Conservation (phyloP, 1,139 yeast species). For the Blastobotrys malaysiensis region DNA sequence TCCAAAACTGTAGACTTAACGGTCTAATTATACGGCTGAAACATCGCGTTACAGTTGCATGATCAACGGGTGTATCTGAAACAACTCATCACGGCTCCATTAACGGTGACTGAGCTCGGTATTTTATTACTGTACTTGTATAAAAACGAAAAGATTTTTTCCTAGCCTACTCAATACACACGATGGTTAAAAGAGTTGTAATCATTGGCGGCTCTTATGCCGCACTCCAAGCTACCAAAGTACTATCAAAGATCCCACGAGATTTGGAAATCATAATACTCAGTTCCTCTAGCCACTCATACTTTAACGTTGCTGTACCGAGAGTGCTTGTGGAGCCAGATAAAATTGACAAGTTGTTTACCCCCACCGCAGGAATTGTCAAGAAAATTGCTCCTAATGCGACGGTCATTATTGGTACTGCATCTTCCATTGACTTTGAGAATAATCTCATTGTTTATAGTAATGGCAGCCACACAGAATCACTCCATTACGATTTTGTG, state of each 20-base stretch:
- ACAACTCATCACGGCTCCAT: not conserved
- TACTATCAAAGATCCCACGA: slow-evolving; percentile 10
- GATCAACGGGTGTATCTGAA: not conserved
- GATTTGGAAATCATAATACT: slow-evolving; percentile 18
- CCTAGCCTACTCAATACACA: too few relatives aligned
- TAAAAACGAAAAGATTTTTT: too few relatives aligned
- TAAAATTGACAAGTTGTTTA: slow-evolving; percentile 11
- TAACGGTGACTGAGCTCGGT: too few relatives aligned
- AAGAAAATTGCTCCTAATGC: slow-evolving; percentile 1
- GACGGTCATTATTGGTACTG: slow-evolving; percentile 29
- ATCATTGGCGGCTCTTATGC: slow-evolving; percentile 26
- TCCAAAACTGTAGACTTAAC: not conserved
- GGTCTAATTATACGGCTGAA: not conserved
- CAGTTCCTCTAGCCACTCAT: slow-evolving; percentile 19
- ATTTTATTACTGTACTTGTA: too few relatives aligned
- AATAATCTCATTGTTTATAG: slow-evolving; percentile 28
- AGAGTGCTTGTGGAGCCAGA: slow-evolving; percentile 25
- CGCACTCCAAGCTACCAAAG: slow-evolving; percentile 19
- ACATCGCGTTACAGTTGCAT: not conserved
- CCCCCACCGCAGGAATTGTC: slow-evolving; percentile 13
- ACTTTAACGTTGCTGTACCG: slow-evolving; percentile 24
- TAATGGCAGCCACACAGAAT: slow-evolving; percentile 31
- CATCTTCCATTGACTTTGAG: slow-evolving; percentile 26
- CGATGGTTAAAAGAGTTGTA: slow-evolving; percentile 12
- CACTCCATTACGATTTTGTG: slow-evolving; percentile 59